A percentile compares a stretch with the other conserved stretches of the same genome.
Conservation (phyloP, 2,329 filamentous ascomycete species). For the Pseudogymnoascus verrucosus region DNA sequence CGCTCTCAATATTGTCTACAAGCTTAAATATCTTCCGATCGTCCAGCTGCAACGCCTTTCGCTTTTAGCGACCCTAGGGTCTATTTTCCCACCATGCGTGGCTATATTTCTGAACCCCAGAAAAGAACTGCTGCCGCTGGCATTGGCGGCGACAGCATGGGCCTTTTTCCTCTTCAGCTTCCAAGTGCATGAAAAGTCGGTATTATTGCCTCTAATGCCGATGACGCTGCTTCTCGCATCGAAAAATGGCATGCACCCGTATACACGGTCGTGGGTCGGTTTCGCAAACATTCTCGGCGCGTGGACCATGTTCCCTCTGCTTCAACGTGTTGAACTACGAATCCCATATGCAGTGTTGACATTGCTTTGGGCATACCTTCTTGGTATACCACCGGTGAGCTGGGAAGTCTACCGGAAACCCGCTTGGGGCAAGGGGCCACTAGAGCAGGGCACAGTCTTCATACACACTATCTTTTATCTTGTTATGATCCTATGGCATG, state of each 20-base stretch:
- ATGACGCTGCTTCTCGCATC: constrained; percentile 84
- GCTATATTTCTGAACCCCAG: constrained; percentile 72
- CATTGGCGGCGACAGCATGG: constrained; percentile 81
- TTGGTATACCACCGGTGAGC: constrained; percentile 76
- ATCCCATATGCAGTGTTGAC: constrained; percentile 82
- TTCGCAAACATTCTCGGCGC: constrained; percentile 83
- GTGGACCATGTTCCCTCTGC: constrained; percentile 90
- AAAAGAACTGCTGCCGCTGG: constrained; percentile 68
- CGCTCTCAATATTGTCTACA: constrained; percentile 79
- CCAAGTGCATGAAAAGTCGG: constrained; percentile 97
- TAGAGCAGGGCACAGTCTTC: constrained; percentile 47
- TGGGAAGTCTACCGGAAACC: constrained; percentile 58
- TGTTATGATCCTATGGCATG: constrained; percentile 74
- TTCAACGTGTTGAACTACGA: constrained; percentile 73
- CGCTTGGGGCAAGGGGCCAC: constrained; percentile 31
- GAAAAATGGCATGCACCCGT: constrained; percentile 66
- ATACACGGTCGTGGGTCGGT: constrained; percentile 83
- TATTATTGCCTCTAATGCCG: constrained; percentile 81
- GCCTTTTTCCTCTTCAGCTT: constrained; percentile 97
- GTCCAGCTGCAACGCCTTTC: constrained; percentile 68
- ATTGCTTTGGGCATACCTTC: constrained; percentile 81
- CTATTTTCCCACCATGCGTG: constrained; percentile 71
- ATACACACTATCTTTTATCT: constrained; percentile 71
- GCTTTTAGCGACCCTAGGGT: constrained; percentile 62
- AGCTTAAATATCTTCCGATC: constrained; percentile 67